Percentiles rank a stretch among this genome's conserved stretches.
Conservation (phyloP, 257 asterid species). For the Plantago major region DNA sequence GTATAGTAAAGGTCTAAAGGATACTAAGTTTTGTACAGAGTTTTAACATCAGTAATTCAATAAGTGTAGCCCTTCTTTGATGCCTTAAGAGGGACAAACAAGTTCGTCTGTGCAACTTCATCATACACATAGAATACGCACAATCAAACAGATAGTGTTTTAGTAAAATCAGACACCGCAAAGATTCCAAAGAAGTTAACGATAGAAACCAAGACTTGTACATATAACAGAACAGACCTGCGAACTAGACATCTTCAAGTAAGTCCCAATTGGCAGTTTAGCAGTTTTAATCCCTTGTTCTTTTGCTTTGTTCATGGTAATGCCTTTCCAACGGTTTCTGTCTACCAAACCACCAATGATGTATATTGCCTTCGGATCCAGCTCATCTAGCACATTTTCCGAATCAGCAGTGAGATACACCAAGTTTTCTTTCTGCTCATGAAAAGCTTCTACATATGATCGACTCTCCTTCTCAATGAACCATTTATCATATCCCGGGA, state of each 20-base stretch:
- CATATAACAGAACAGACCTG: slow-evolving; percentile 48
- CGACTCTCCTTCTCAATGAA: slow-evolving; percentile 66
- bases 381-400: slow-evolving; percentile 63
- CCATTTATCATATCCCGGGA: slow-evolving; percentile 93
- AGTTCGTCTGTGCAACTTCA: too few relatives aligned
- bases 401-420: slow-evolving; percentile 97
- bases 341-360: slow-evolving; percentile 97
- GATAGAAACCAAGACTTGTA: not conserved
- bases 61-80: too few relatives aligned
- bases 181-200: too few relatives aligned
- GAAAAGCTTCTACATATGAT: slow-evolving; percentile 66
- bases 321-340: slow-evolving; percentile 94
- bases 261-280: slow-evolving; percentile 82
- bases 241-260: slow-evolving; percentile 92
- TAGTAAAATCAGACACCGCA: too few relatives aligned
- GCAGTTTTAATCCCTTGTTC: slow-evolving; percentile 90
- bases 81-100: too few relatives aligned
- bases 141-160: too few relatives aligned
- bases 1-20: too few relatives aligned
- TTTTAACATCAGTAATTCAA: too few relatives aligned
- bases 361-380: slow-evolving; percentile 73
- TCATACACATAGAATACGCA: too few relatives aligned
- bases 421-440: slow-evolving; percentile 63
- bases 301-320: slow-evolving; percentile 79
- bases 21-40: too few relatives aligned